Evolutionary conservation across 192 early-diverging fungal genomes (phyloP).

Genomic region (Funneliformis geosporum): DNA sequence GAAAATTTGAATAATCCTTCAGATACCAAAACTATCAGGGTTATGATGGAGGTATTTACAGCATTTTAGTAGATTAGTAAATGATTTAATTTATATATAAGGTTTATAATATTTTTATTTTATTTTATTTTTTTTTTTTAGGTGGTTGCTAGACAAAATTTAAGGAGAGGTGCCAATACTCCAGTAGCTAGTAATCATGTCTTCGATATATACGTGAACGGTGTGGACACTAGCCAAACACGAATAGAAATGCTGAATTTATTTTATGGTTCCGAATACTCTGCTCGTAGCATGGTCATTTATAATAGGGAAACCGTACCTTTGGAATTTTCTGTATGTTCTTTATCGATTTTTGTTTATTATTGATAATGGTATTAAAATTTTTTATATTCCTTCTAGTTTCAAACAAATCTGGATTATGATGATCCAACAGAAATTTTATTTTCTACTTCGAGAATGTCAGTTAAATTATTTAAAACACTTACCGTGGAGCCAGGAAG

Average conservation of each 20-base stretch:
- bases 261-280: conserved; percentile 72
- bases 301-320: conserved; percentile 73
- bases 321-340: conserved; percentile 70
- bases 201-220: conserved; percentile 77
- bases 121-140: neutral
- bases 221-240: conserved; percentile 51
- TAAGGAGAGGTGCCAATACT: conserved; percentile 40
- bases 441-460: conserved; percentile 75
- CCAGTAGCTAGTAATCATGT: conserved; percentile 54
- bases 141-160: conserved; percentile 53
- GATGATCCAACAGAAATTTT: conserved; percentile 69
- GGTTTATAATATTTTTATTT: neutral
- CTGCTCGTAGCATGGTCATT: conserved; percentile 71
- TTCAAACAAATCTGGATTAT: conserved; percentile 62
- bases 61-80: neutral
- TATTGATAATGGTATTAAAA: neutral
- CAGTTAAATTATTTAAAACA: conserved; percentile 69
- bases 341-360: neutral
- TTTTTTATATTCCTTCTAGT: conserved; percentile 33
- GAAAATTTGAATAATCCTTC: conserved; percentile 72
- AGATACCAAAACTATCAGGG: conserved; percentile 72
- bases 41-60: conserved; percentile 62
- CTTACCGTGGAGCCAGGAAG: conserved; percentile 67
- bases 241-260: conserved; percentile 71
- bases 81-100: neutral